Evolutionary conservation across 805 yeast species (phyloP), one percentile per base, ranked within the genome.

Genomic region (Lachancea fermentati): DNA sequence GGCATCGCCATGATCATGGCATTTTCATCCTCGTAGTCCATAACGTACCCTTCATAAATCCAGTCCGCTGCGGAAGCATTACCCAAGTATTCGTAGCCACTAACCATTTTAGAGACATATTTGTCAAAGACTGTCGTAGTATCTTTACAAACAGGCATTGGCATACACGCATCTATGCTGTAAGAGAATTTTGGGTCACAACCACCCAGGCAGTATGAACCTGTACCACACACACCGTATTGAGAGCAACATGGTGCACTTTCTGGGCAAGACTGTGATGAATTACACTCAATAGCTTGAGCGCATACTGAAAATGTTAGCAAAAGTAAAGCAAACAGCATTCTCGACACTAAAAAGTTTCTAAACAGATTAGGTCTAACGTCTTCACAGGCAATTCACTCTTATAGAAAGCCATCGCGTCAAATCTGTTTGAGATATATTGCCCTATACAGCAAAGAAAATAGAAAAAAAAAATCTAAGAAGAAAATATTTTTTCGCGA

Each of bases 231-330:
- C 24, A 63, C 68, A 36, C 96, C 96, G 50, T 74, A 80, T 50
- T 78, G 81, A 9, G 85, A 77, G 62, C 97, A 88, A 63, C 97
- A 88, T 42, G 97, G 97, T n/a, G 58, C 49, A 34, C 69, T 71
- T 55, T 81, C 77, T 2, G 97, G 96, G 66, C 97, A 88, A 4
- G 68, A 52, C 12, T 54, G 44, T 8, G 77, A 67, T 7, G 72
- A 62, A 46, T 72, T 73, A 65, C 95, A 87, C 5, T 55, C 32
- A 13, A 7, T 29, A 12, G 47, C 49, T 7, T 16, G 26, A 32
- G 16, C 32, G 29, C n/a, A 16, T 28, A 32, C 15, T 39, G 12
- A 16, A 34, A 15, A 8, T n/a, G 8, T 29, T 40, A 19, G 37
- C 43, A 8, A 31, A 14, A 13, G 12, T 7, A 31, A 13, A 39